phyloP scores from a whole-genome alignment of 2,329 filamentous ascomycete species.

The Trematosphaeria pertusa region DNA sequence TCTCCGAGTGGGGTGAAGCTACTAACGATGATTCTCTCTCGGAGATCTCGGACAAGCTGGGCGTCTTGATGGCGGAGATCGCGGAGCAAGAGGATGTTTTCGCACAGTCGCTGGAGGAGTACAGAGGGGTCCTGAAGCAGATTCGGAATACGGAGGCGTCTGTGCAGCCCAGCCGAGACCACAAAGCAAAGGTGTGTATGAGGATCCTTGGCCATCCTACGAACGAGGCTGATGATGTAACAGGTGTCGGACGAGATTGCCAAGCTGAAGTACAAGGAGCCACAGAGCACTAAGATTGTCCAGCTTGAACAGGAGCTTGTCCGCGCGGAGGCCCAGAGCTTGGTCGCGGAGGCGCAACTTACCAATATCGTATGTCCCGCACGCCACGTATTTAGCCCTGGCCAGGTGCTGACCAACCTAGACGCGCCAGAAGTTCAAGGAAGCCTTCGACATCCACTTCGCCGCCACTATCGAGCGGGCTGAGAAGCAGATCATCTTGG shows the following conservation, averaged over 20 bases:
- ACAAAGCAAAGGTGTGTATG: conserved; percentile 70
- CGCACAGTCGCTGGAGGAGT: conserved; percentile 86
- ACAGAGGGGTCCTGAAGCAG: conserved; percentile 80
- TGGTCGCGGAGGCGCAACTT: conserved; percentile 95
- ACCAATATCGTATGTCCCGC: conserved; percentile 84
- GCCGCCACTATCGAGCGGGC: conserved; percentile 92
- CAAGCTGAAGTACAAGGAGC: conserved; percentile 90
- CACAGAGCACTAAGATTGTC: conserved; percentile 79
- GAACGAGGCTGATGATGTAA: conserved; percentile 12
- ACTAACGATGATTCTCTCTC: conserved; percentile 86
- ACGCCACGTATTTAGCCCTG: background rate
- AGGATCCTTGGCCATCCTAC: background rate
- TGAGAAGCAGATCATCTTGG: conserved; percentile 95
- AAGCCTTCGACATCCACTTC: conserved; percentile 89
- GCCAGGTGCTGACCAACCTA: conserved; percentile 48
- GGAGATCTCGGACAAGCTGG: conserved; percentile 94
- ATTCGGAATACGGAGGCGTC: conserved; percentile 96
- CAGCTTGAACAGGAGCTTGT: conserved; percentile 96
- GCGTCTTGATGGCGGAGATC: conserved; percentile 88
- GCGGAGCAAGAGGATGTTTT: conserved; percentile 93
- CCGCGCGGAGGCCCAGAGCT: conserved; percentile 90
- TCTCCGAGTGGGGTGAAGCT: conserved; percentile 95
- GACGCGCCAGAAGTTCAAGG: conserved; percentile 96
- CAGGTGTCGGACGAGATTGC: conserved; percentile 88
- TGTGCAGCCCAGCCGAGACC: conserved; percentile 89